Evolutionary conservation across 2,329 filamentous ascomycete genomes (phyloP), one percentile per base, ranked within the genome.

Genomic region (Colletotrichum tropicicola): DNA sequence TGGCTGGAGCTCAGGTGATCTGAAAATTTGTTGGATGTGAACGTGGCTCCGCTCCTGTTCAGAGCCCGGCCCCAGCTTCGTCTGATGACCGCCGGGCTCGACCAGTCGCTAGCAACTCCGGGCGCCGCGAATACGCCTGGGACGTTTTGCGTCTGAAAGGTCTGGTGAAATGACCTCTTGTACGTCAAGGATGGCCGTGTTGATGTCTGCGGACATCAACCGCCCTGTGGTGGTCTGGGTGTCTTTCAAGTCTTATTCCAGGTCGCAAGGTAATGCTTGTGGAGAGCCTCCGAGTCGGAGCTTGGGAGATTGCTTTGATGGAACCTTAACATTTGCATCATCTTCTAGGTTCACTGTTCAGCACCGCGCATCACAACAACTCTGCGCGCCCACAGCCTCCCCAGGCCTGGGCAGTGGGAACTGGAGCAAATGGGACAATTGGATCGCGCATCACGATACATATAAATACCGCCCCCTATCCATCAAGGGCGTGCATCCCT

Each of bases 1-100:
- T 55, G 49, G 41, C 57, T 65, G 51, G 57, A 56, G 57, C 62
- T 65, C 62, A 56, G 57, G 62, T 65, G 62, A 61, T 51, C 62
- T 56, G 58, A 65, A 65, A 61, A 61, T 61, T 65, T 61, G 43
- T 37, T 61, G 21, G 44, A 61, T 55, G 62, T 23, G 49, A 65
- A 62, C 49, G 57, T 61, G 44, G 57, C 62, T 62, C 62, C 62
- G 62, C 62, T 55, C 49, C 51, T 37, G 28, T 49, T 44, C 57
- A 65, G 17, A 61, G 61, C 44, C 57, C 57, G 49, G 57, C 57
- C 49, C 49, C 61, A 56, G 44, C 57, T 65, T 65, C 61, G 51
- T 65, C 62, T 51, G 62, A 65, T 65, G 62, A 47, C 49, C 37
- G 57, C 44, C 47, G 55, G 44, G 32, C n/a, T 39, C 57, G 49